These are phyloP conservation scores for Isatis tinctoria DNA, from an alignment of 345 rosid species.

Conservation along the genomic window DNA sequence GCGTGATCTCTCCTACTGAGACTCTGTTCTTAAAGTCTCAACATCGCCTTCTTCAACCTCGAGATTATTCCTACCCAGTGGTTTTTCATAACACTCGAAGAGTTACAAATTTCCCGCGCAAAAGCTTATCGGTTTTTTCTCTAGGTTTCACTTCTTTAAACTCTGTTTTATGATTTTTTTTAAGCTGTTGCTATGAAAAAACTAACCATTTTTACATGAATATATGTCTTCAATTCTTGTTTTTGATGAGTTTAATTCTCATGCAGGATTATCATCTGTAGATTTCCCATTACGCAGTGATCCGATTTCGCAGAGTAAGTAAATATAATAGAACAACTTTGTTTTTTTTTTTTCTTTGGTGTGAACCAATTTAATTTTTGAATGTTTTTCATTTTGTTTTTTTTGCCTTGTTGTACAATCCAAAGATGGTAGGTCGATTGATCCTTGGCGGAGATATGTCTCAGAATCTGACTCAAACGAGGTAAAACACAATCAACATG, in stretches of 20 bases:
- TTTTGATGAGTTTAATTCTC: neutral
- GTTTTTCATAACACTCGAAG: neutral
- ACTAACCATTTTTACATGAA: neutral
- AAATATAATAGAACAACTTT: neutral
- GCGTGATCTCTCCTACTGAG: conserved; percentile 17
- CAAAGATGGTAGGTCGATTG: conserved; percentile 32
- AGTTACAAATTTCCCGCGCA: neutral
- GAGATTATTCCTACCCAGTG: neutral
- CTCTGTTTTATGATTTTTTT: neutral
- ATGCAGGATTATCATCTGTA: conserved; percentile 7
- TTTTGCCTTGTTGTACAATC: neutral
- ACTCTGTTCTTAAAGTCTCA: conserved; percentile 23
- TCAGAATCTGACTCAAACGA: conserved; percentile 39
- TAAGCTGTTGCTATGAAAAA: neutral
- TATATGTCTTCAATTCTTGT: neutral
- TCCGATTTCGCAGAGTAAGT: conserved; percentile 33
- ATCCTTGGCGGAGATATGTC: conserved; percentile 31
- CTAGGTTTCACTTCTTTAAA: conserved; percentile 13
- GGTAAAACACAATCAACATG: conserved; percentile 31
- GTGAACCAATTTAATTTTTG: neutral
- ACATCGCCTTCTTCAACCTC: conserved; percentile 23
- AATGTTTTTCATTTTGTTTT: neutral
- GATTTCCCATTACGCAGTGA: conserved; percentile 18
- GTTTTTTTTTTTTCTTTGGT: neutral
- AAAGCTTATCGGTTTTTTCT: conserved; percentile 9